Evolutionary conservation across 805 yeast genomes (phyloP), one percentile per base, ranked within the genome.

Genomic region (Saccharomycodes ludwigii): DNA sequence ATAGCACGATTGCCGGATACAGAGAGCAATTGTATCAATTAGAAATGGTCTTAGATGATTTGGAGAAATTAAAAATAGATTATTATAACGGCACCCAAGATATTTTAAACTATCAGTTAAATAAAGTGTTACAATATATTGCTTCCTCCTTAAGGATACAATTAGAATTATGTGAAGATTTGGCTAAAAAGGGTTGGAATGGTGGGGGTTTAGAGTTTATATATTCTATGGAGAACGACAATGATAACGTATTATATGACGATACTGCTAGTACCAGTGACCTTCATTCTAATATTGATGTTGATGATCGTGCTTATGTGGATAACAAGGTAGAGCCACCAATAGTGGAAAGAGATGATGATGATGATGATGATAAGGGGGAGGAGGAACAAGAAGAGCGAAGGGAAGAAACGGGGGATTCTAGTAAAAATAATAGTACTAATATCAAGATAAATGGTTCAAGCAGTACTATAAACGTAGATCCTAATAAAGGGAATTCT

Each of bases 141-240:
- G 77, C 83, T 1, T 65, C 78, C 1, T 61, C 79, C 4, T 75
- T 82, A 2, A 59, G 83, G 30, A 86, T 91, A 2, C 88, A 84
- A 48, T 72, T 84, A 12, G 91, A 82, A 44, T 72, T 83, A 13
- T 73, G 71, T 43, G 94, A 81, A 45, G 76, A 79, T 18, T 72
- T 84, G 15, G 93, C 94, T 1, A 64, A 73, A 35, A 84, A 84
- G 47, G 91, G 93, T 4, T 76, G 85, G 82, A 67, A 78, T 4
- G 94, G 93, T 10, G 91, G 88, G 18, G 94, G 94, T 0, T 56
- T 84, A 21, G 94, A 83, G 40, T 33, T n/a, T 43, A 32, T 10
- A 38, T 27, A 21, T 9, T 30, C 14, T 20, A 24, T 19, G 30
- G 40, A 38, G 17, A 14, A 21, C 7, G 37, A 27, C 3, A 18